Evolutionary conservation across 2,329 filamentous ascomycete species (phyloP).

Genomic region (Aspergillus quadricinctus): DNA sequence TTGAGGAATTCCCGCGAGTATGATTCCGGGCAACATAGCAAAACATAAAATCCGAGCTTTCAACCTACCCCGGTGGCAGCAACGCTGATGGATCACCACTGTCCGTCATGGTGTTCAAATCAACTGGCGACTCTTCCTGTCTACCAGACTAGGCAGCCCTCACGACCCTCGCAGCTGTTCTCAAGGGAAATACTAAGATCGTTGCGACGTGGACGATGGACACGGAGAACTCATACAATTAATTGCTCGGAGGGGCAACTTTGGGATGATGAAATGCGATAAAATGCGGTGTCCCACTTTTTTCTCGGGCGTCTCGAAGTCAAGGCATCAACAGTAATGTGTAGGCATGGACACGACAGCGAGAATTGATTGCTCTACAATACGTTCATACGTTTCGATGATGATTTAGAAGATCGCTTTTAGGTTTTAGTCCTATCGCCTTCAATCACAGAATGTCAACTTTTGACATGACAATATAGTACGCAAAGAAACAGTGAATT

Average conservation of each 20-base stretch:
- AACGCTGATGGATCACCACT: background rate
- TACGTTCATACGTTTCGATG: background rate
- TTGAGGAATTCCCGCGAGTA: background rate
- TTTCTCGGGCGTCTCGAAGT: background rate
- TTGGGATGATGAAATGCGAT: constrained; percentile 4
- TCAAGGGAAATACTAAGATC: background rate
- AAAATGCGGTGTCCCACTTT: constrained; percentile 12
- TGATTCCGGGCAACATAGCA: background rate
- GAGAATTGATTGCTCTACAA: background rate
- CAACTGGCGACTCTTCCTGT: background rate
- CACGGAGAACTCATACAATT: background rate
- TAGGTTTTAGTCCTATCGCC: background rate
- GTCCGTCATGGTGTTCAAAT: background rate
- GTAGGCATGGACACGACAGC: background rate
- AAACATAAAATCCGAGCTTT: background rate
- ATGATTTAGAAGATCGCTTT: background rate
- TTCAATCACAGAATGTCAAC: background rate
- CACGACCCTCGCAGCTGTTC: background rate
- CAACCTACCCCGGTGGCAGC: background rate
- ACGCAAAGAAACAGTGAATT: background rate
- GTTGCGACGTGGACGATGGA: background rate
- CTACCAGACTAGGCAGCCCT: background rate
- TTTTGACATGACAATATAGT: background rate
- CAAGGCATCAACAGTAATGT: background rate
- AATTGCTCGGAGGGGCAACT: background rate